phyloP scores from a whole-genome alignment of 257 asterid species.

The Capsicum baccatum region DNA sequence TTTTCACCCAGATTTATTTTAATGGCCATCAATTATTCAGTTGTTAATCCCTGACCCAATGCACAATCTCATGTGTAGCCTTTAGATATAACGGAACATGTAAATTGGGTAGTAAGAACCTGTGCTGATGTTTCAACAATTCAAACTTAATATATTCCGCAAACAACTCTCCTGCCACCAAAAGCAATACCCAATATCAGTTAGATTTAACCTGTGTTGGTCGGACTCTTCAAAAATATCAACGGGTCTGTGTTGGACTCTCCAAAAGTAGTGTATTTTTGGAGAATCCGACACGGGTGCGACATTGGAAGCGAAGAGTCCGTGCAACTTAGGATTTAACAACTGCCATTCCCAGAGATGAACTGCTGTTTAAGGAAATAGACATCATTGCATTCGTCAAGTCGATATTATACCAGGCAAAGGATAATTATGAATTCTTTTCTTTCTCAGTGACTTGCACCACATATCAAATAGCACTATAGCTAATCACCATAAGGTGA shows the following conservation, averaged over 20 bases:
- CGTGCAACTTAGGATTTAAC: background rate
- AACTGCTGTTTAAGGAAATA: background rate
- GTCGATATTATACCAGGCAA: background rate
- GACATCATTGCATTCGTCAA: background rate
- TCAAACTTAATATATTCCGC: background rate
- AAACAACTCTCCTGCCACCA: constrained; percentile 12
- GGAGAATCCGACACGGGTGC: too few species aligned
- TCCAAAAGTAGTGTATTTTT: too few species aligned
- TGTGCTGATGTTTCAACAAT: background rate
- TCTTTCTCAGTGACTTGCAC: constrained; percentile 18
- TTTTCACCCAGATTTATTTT: constrained; percentile 4
- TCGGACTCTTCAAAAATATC: too few species aligned
- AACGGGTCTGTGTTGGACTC: too few species aligned
- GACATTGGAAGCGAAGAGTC: too few species aligned
- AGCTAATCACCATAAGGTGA: background rate
- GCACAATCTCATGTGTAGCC: constrained; percentile 2
- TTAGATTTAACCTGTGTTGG: background rate
- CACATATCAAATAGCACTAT: background rate
- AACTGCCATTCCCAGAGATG: constrained; percentile 6
- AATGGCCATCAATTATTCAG: constrained; percentile 23
- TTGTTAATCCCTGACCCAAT: background rate
- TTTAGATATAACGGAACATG: background rate
- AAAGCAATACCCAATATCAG: constrained; percentile 22
- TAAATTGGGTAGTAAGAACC: constrained; percentile 10
- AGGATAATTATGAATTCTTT: background rate